Evolutionary conservation across 306 rosid genomes (phyloP).

Genomic region (Corylus americana): DNA sequence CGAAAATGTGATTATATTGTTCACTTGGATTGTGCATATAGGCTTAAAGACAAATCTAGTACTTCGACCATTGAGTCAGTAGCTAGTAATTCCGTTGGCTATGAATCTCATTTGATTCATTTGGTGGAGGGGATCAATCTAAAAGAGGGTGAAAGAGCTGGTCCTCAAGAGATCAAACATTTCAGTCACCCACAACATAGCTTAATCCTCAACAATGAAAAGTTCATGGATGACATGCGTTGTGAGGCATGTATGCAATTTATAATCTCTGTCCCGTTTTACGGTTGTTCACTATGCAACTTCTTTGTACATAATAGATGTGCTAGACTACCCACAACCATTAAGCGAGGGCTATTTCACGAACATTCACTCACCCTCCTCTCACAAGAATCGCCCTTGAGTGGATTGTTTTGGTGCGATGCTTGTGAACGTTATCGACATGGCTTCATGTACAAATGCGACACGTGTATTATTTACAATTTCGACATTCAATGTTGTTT

Average conservation of each 20-base stretch:
- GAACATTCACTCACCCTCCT: background rate
- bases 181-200: background rate
- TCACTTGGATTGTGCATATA: too few relatives aligned
- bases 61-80: too few relatives aligned
- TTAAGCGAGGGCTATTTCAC: background rate
- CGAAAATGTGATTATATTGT: too few relatives aligned
- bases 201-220: background rate
- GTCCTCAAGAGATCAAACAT: background rate
- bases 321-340: background rate
- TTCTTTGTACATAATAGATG: background rate
- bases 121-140: background rate
- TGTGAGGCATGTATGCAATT: background rate
- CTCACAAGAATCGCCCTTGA: too few relatives aligned
- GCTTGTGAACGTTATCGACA: too few relatives aligned
- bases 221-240: background rate
- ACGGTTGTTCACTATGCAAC: background rate
- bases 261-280: background rate
- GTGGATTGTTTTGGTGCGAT: too few relatives aligned
- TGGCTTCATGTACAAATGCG: too few relatives aligned
- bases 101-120: too few relatives aligned
- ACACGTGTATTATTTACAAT: accelerated
- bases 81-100: background rate
- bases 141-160: background rate
- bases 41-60: too few relatives aligned
- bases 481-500: too few relatives aligned